Evolutionary conservation across 1,284 basidiomycete species (phyloP).

Genomic region (Gomphus bonarii): DNA sequence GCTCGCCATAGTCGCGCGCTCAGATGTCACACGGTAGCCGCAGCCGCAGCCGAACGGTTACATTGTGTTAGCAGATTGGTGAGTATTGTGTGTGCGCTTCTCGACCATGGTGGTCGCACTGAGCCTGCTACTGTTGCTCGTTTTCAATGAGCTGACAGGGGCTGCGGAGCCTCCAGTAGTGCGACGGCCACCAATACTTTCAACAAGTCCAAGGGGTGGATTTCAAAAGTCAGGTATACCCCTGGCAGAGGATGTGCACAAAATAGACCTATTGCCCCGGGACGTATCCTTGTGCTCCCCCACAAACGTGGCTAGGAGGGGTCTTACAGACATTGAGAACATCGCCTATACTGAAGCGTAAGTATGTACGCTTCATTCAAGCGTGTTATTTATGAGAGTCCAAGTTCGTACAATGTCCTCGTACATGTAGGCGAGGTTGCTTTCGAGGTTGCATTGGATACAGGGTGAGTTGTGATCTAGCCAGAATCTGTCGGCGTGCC

Average conservation of each 20-base stretch:
- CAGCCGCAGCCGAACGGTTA: neutral
- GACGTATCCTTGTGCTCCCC: neutral
- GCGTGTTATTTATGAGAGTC: neutral
- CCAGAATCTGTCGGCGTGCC: neutral
- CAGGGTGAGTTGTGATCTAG: slow-evolving; percentile 6
- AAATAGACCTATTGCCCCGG: neutral
- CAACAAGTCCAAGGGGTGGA: neutral
- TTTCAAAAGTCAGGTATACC: neutral
- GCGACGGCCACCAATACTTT: neutral
- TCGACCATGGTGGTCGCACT: slow-evolving; percentile 1
- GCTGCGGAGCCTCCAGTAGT: neutral
- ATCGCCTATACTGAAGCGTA: slow-evolving; percentile 1
- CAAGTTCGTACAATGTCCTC: slow-evolving; percentile 7
- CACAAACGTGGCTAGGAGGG: neutral
- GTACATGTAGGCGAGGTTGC: neutral
- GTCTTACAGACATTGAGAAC: slow-evolving; percentile 5
- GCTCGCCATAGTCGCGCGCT: neutral
- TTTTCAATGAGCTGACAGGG: neutral
- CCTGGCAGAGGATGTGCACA: neutral
- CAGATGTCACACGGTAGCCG: neutral
- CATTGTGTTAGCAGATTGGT: neutral
- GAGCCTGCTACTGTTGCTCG: neutral
- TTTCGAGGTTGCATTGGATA: slow-evolving; percentile 8
- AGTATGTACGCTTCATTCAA: neutral
- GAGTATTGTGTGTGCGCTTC: neutral